Evolutionary conservation across 805 yeast species (phyloP), one percentile per base, ranked within the genome.

Genomic region (Saturnispora besseyi): DNA sequence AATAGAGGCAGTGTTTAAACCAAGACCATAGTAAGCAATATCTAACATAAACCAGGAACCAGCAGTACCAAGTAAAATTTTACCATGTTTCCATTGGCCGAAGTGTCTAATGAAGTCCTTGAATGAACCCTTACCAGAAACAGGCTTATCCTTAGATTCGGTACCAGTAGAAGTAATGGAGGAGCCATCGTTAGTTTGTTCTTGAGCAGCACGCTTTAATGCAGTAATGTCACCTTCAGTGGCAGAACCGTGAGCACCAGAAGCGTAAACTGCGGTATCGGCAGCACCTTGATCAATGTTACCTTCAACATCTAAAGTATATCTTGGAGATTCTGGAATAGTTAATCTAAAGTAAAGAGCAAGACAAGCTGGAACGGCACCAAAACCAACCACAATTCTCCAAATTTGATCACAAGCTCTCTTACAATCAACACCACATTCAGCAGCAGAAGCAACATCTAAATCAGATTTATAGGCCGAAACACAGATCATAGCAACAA

Each of bases 271-370:
- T 58, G 40, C 40, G 5, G 40, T 36, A 18, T 77, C 82, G 51
- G 82, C 81, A 50, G 75, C 70, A 53, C 75, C 82, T 61, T 74
- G 68, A 57, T 71, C 75, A 49, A 76, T 71, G 57, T 78, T 79
- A 57, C 76, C 76, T 49, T 75, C 68, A 52, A 84, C 84, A 65
- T 85, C 95, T 64, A 87, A 75, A 45, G 88, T 73, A 73, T 84
- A 87, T 75, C 96, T 83, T 70, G 96, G 96, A 50, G 95, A 87
- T 75, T 87, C 96, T 58, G 95, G 96, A 66, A 86, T 89, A 58
- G 96, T 88, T 70, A 88, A 78, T 78, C 96, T 86, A 75, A 79
- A 89, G 76, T 89, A 89, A 59, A 86, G 77, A 42, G 96, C 95
- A 65, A 83, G 68, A 57, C 75, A 59, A 67, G 95, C 96, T 59